phyloP scores from a whole-genome alignment of 495 filamentous ascomycete genomes.

The Ascodesmis nigricans region DNA sequence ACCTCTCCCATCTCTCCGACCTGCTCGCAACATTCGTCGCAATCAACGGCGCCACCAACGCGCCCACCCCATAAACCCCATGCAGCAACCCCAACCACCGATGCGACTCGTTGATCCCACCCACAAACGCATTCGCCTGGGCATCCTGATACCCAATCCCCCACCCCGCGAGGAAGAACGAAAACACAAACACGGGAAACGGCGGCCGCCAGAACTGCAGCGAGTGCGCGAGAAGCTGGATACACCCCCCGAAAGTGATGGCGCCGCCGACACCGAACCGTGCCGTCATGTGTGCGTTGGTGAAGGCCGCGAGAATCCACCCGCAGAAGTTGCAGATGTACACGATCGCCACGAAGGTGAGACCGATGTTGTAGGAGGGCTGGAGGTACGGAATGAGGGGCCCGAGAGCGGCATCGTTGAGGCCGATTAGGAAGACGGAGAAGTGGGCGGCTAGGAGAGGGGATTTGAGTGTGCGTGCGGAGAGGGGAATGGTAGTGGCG shows the following conservation, averaged over 20 bases:
- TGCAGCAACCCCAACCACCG: constrained; percentile 40
- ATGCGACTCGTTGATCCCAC: constrained; percentile 41
- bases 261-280: constrained; percentile 40
- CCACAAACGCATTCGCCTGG: constrained; percentile 53
- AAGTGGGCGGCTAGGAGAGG: constrained; percentile 10
- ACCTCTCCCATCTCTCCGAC: constrained; percentile 31
- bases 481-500: constrained; percentile 2
- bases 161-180: constrained; percentile 45
- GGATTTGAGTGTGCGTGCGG: constrained; percentile 10
- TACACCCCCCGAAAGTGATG: constrained; percentile 33
- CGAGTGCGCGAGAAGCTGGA: constrained; percentile 32
- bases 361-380: constrained; percentile 14
- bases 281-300: constrained; percentile 32
- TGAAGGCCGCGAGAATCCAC: constrained; percentile 49
- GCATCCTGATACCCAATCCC: constrained; percentile 46
- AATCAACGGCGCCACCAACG: constrained; percentile 43
- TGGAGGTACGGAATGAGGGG: constrained; percentile 52
- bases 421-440: constrained; percentile 29
- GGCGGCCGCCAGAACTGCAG: constrained; percentile 44
- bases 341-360: constrained; percentile 14
- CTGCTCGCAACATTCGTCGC: constrained; percentile 42
- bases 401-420: constrained; percentile 45
- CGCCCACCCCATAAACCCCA: constrained; percentile 53
- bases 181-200: constrained; percentile 40
- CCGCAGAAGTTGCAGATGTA: constrained; percentile 50